Evolutionary conservation across 169 alveolate species (phyloP).

Genomic region (Cyclospora cayetanensis): DNA sequence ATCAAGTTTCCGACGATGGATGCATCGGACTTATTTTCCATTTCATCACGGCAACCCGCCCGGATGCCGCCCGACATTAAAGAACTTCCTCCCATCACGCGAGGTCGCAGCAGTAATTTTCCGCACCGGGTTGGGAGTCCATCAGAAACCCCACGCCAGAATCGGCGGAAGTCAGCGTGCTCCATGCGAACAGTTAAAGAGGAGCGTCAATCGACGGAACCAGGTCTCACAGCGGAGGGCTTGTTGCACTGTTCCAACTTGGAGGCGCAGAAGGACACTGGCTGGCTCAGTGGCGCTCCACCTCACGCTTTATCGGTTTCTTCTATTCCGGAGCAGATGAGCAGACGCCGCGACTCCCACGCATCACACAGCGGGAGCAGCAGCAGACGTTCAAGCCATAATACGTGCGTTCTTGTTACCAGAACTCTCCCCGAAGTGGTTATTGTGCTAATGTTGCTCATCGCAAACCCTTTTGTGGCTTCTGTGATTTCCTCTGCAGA

Average conservation of each 20-base stretch:
- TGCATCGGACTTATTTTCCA: constrained; percentile 60
- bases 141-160: constrained; percentile 29
- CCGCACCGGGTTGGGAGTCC: constrained; percentile 59
- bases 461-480: not conserved
- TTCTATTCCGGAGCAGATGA: constrained; percentile 10
- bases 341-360: constrained; percentile 33
- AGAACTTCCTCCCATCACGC: constrained; percentile 64
- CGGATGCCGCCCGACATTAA: constrained; percentile 66
- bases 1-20: constrained; percentile 10
- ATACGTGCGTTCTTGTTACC: constrained; percentile 42
- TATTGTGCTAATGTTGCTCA: not conserved
- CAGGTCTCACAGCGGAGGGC: constrained; percentile 5
- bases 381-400: constrained; percentile 63
- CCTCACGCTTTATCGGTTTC: not conserved
- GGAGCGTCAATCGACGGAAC: constrained; percentile 45
- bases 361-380: constrained; percentile 60
- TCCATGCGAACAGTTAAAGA: constrained; percentile 61
- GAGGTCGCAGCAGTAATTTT: constrained; percentile 55
- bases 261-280: constrained; percentile 26
- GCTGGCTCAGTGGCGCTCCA: not conserved
- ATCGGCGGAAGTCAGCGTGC: constrained; percentile 63
- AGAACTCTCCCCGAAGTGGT: not conserved
- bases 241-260: not conserved
- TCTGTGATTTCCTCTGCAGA: not conserved
- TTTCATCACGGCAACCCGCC: constrained; percentile 66